Conservation (phyloP, 1,284 basidiomycete genomes). For the Sphaerobolus stellatus region DNA sequence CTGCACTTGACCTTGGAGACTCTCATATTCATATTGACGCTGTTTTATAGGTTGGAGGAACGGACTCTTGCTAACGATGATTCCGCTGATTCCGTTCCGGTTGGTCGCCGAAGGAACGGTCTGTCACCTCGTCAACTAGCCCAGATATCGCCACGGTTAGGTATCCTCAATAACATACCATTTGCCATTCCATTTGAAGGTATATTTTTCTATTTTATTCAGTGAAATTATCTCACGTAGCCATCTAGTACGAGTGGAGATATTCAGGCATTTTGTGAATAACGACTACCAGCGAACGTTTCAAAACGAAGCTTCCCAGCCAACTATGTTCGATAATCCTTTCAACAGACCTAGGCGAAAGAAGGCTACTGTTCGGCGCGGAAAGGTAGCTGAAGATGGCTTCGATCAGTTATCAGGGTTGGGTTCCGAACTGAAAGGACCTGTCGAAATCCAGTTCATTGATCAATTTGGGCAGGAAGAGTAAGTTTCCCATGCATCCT, state of each 20-base stretch:
- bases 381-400: conserved; percentile 82
- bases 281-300: conserved; percentile 44
- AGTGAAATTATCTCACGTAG: neutral
- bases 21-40: neutral
- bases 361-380: conserved; percentile 69
- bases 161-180: conserved; percentile 93
- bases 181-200: conserved; percentile 91
- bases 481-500: conserved; percentile 41
- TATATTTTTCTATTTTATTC: neutral
- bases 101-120: conserved; percentile 31
- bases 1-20: neutral
- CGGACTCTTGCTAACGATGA: conserved; percentile 32
- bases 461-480: conserved; percentile 87
- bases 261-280: conserved; percentile 82
- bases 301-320: conserved; percentile 13
- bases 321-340: conserved; percentile 7
- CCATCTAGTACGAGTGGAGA: conserved; percentile 67
- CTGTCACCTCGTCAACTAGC: conserved; percentile 71
- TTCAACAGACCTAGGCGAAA: conserved; percentile 30
- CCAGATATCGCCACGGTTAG: conserved; percentile 79
- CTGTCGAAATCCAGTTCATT: conserved; percentile 85
- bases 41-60: conserved; percentile 36
- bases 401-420: conserved; percentile 69
- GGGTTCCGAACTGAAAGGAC: conserved; percentile 75
- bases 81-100: conserved; percentile 22